Percentiles rank a stretch among this genome's conserved stretches.
Conservation (phyloP, 1,139 yeast species). For the Yamadazyma atmosphaerica region DNA sequence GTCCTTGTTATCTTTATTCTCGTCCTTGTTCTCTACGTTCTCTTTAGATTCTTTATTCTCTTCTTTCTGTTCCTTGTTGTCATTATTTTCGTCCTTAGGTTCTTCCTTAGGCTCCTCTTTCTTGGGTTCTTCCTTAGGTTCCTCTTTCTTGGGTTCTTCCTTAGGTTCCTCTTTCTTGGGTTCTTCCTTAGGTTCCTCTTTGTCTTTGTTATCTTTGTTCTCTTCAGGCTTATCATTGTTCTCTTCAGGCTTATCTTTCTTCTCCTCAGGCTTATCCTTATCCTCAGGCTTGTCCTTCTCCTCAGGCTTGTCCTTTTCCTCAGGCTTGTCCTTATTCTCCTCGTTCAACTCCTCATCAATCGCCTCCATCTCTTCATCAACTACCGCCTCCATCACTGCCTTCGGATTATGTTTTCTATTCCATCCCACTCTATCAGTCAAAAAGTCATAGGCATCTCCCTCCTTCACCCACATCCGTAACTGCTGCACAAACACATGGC, state of each 20-base stretch:
- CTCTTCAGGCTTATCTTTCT: constrained; percentile 18
- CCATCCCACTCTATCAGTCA: constrained; percentile 26
- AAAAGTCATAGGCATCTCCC: constrained; percentile 20
- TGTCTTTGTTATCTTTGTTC: constrained; percentile 3
- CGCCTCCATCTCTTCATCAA: constrained; percentile 9
- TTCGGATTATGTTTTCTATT: constrained; percentile 24
- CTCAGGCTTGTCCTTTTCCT: constrained; percentile 13
- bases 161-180: not conserved
- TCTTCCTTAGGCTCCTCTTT: not conserved
- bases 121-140: not conserved
- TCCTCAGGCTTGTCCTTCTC: constrained; percentile 17
- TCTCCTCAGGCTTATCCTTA: constrained; percentile 16
- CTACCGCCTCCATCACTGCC: constrained; percentile 17
- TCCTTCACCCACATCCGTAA: constrained; percentile 32
- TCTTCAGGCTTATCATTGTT: constrained; percentile 14
- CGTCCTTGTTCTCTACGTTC: not conserved
- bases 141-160: not conserved
- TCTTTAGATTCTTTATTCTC: not conserved
- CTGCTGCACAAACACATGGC: constrained; percentile 31
- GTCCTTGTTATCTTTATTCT: not conserved
- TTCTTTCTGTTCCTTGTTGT: not conserved
- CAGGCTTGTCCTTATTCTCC: constrained; percentile 18
- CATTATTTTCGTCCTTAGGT: not conserved
- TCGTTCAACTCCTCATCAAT: constrained; percentile 21
- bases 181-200: not conserved